These are phyloP conservation scores for Martensiomyces pterosporus DNA, from an alignment of 192 early-diverging fungal genomes.

Conservation along the genomic window DNA sequence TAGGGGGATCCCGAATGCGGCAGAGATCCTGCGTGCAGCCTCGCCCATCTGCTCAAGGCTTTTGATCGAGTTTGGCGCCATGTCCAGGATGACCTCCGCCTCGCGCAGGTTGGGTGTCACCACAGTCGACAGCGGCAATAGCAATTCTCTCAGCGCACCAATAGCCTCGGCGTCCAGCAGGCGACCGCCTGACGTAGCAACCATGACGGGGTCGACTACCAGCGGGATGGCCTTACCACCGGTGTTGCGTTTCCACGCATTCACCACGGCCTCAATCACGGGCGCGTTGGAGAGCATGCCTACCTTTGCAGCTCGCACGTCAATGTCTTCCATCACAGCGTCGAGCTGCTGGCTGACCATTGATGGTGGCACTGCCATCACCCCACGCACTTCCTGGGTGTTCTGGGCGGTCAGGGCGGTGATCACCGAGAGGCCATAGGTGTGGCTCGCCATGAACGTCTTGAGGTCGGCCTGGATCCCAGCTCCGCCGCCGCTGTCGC, in stretches of 20 bases:
- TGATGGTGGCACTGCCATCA: constrained; percentile 54
- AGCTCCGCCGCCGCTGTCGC: constrained; percentile 65
- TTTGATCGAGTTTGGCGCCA: constrained; percentile 39
- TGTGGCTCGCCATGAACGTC: constrained; percentile 68
- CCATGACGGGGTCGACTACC: constrained; percentile 87
- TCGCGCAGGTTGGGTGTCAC: constrained; percentile 86
- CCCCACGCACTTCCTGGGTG: constrained; percentile 71
- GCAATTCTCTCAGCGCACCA: constrained; percentile 41
- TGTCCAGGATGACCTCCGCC: constrained; percentile 60
- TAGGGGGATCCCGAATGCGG: constrained; percentile 49
- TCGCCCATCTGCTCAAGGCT: constrained; percentile 57
- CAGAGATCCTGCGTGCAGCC: constrained; percentile 55
- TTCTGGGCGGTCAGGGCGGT: constrained; percentile 85
- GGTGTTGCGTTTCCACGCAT: constrained; percentile 36
- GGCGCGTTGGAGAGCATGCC: constrained; percentile 70
- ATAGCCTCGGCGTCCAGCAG: constrained; percentile 63
- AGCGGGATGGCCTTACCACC: constrained; percentile 37
- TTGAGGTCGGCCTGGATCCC: constrained; percentile 90
- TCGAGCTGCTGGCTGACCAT: constrained; percentile 68
- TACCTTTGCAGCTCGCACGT: constrained; percentile 69
- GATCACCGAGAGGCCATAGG: constrained; percentile 71
- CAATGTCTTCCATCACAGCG: constrained; percentile 74
- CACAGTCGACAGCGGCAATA: constrained; percentile 69
- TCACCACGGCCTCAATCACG: constrained; percentile 60
- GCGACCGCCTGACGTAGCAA: constrained; percentile 65